Conservation (phyloP, 1,284 basidiomycete genomes). For the Boletus mariae region DNA sequence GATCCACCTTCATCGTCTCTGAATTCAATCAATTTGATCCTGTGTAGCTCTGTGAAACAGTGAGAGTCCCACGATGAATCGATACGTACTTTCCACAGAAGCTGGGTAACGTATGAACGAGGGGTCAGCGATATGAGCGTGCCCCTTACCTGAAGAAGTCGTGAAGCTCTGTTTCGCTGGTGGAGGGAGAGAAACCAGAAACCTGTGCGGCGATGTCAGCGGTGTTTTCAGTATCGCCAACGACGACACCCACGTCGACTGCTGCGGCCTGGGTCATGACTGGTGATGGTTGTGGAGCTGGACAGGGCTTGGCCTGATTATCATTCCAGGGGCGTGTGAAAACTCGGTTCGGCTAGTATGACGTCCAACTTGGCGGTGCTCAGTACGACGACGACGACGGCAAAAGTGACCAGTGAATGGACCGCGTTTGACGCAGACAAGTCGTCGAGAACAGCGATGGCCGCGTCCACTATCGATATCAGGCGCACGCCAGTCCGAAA, state of each 20-base stretch:
- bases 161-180: constrained; percentile 57
- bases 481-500: constrained; percentile 6
- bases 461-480: constrained; percentile 7
- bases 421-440: neutral
- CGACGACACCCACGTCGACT: constrained; percentile 19
- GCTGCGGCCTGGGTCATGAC: constrained; percentile 27
- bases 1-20: constrained; percentile 33
- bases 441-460: constrained; percentile 21
- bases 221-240: neutral
- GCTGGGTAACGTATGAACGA: constrained; percentile 35
- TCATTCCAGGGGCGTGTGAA: constrained; percentile 19
- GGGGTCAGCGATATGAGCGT: constrained; percentile 6
- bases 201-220: constrained; percentile 43
- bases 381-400: constrained; percentile 3
- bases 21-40: constrained; percentile 62
- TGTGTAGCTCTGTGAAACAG: constrained; percentile 25
- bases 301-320: constrained; percentile 1
- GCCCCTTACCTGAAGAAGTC: constrained; percentile 73
- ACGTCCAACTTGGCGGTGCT: constrained; percentile 14
- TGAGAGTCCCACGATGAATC: neutral
- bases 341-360: constrained; percentile 5
- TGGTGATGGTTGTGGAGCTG: constrained; percentile 1
- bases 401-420: constrained; percentile 8
- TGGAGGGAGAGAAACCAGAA: constrained; percentile 56
- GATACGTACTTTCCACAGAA: constrained; percentile 72